Evolutionary conservation across 2,329 filamentous ascomycete genomes (phyloP).

Genomic region (Herpotrichia juniperi): DNA sequence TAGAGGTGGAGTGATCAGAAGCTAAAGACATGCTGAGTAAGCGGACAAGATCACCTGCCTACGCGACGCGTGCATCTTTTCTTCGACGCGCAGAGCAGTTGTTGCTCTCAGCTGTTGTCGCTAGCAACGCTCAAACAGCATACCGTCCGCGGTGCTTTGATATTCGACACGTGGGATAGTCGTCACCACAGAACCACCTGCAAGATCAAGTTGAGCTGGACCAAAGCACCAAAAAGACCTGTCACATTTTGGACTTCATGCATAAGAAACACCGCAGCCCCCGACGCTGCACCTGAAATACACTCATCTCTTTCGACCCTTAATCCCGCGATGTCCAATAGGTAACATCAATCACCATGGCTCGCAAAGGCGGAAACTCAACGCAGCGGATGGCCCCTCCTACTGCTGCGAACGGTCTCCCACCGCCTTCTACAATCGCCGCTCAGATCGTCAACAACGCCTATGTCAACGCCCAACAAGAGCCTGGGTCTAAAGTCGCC

Average conservation of each 20-base stretch:
- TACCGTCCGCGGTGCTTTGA: too few species aligned
- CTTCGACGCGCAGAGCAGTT: neutral
- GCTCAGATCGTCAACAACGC: slow-evolving; percentile 86
- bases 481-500: slow-evolving; percentile 71
- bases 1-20: neutral
- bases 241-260: too few species aligned
- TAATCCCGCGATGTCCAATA: slow-evolving; percentile 27
- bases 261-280: too few species aligned
- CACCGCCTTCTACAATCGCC: slow-evolving; percentile 78
- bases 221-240: too few species aligned
- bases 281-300: slow-evolving; percentile 3
- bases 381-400: slow-evolving; percentile 34
- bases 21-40: neutral
- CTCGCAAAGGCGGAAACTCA: slow-evolving; percentile 46
- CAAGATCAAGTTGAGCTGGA: too few species aligned
- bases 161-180: too few species aligned
- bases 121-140: neutral
- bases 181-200: too few species aligned
- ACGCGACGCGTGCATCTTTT: neutral
- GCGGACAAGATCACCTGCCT: neutral
- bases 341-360: slow-evolving; percentile 41
- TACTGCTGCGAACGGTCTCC: slow-evolving; percentile 23
- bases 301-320: slow-evolving; percentile 1
- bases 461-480: slow-evolving; percentile 65
- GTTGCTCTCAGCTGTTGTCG: neutral